These are phyloP conservation scores for Claviceps africana DNA, from an alignment of 2,329 filamentous ascomycete species.

Conservation along the genomic window DNA sequence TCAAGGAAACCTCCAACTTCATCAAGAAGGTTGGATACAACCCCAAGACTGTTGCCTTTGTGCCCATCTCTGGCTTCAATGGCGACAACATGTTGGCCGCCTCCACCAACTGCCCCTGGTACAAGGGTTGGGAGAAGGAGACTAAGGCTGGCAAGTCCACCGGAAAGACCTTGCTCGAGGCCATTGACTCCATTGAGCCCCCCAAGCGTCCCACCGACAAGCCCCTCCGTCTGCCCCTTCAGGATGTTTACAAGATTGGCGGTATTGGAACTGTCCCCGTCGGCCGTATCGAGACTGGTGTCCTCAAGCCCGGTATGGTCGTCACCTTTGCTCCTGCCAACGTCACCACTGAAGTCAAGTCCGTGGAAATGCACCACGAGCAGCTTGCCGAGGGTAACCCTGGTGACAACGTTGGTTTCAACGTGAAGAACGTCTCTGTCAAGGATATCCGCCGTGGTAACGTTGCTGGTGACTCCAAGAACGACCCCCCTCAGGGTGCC, in stretches of 20 bases:
- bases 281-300: constrained; percentile 99
- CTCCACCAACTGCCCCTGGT: constrained; percentile 96
- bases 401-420: constrained; percentile 99
- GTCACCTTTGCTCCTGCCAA: constrained; percentile 97
- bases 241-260: constrained; percentile 99
- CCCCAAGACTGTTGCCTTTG: constrained; percentile 96
- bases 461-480: constrained; percentile 99
- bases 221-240: constrained; percentile 98
- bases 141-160: constrained; percentile 67
- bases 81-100: constrained; percentile 97
- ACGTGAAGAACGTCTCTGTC: constrained; percentile 99
- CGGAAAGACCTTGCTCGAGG: constrained; percentile 98
- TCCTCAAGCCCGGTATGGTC: constrained; percentile 83
- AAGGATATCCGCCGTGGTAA: constrained; percentile 99
- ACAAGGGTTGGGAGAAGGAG: constrained; percentile 99
- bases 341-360: constrained; percentile 99
- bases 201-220: constrained; percentile 93
- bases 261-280: constrained; percentile 99
- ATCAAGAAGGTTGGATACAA: constrained; percentile 99
- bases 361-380: constrained; percentile 99
- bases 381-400: constrained; percentile 89
- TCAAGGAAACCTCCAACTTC: constrained; percentile 99
- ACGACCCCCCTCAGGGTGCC: constrained; percentile 80
- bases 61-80: constrained; percentile 99
- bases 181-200: constrained; percentile 90